Evolutionary conservation across 176 grass and related monocot genomes (phyloP).

Genomic region (Dendrocalamus sinicus): DNA sequence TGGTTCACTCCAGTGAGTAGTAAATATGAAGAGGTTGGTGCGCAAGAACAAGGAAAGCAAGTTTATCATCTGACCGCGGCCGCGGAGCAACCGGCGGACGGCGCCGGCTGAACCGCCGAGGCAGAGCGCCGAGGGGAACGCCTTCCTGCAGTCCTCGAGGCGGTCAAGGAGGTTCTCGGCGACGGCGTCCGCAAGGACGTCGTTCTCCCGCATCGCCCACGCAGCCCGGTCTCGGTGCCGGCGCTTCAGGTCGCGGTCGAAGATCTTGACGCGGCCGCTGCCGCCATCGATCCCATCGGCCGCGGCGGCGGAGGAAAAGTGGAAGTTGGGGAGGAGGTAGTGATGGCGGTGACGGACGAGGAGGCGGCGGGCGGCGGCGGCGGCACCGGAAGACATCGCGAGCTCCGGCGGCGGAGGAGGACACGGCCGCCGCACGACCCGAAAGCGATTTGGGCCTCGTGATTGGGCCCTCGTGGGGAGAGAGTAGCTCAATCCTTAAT

Average conservation of each 20-base stretch:
- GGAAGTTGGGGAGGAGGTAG: constrained; percentile 7
- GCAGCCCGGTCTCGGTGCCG: constrained; percentile 82
- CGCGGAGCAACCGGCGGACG: constrained; percentile 72
- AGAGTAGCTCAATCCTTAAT: background rate
- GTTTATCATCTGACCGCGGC: constrained; percentile 59
- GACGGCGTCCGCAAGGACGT: constrained; percentile 61
- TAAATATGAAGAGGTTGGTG: background rate
- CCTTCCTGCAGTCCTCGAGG: constrained; percentile 84
- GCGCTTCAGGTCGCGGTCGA: constrained; percentile 92
- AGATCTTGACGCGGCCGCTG: constrained; percentile 65
- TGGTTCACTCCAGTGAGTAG: background rate
- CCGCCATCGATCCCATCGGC: constrained; percentile 13
- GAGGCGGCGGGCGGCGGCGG: constrained; percentile 16
- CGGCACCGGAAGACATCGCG: constrained; percentile 35
- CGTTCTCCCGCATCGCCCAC: constrained; percentile 67
- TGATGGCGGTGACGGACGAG: background rate
- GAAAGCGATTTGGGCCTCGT: background rate
- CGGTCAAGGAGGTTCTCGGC: constrained; percentile 88
- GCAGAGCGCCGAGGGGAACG: constrained; percentile 74
- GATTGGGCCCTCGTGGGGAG: background rate
- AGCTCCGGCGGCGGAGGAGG: constrained; percentile 18
- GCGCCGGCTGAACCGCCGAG: constrained; percentile 73
- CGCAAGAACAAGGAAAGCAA: background rate
- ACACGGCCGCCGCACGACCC: background rate
- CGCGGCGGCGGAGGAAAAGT: constrained; percentile 21